Conservation (phyloP, 225 moss, liverwort and hornwort species). For the Pseudisothecium myosuroides region DNA sequence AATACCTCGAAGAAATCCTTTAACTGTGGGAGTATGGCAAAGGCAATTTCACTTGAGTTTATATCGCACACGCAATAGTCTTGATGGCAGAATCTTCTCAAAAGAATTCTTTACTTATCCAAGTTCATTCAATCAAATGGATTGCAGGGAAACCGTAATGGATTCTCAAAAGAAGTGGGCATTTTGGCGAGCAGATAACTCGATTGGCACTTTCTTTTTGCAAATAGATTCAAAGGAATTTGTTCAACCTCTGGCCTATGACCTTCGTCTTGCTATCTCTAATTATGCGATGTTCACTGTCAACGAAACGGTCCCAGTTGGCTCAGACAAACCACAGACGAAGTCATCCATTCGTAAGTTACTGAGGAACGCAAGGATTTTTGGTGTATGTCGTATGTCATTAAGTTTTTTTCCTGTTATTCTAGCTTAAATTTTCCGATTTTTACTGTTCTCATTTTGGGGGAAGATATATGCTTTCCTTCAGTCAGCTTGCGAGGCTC, state of each 20-base stretch:
- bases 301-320: conserved; percentile 57
- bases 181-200: conserved; percentile 92
- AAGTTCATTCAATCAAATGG: not conserved
- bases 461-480: not conserved
- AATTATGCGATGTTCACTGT: conserved; percentile 67
- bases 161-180: conserved; percentile 30
- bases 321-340: not conserved
- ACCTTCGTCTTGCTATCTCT: conserved; percentile 66
- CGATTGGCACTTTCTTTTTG: conserved; percentile 61
- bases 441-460: not conserved
- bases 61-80: not conserved
- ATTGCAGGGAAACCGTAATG: conserved; percentile 14
- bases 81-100: not conserved
- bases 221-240: conserved; percentile 8
- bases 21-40: not conserved
- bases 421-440: not conserved
- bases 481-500: not conserved
- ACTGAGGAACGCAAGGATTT: not conserved
- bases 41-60: not conserved
- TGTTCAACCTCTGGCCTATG: conserved; percentile 35
- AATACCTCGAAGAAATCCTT: not conserved
- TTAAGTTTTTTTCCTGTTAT: not conserved
- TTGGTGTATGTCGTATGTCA: not conserved
- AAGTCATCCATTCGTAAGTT: conserved; percentile 23
- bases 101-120: not conserved